These are phyloP conservation scores for Ceratobasidium theobromae DNA, from an alignment of 1,284 basidiomycete species.

Conservation along the genomic window DNA sequence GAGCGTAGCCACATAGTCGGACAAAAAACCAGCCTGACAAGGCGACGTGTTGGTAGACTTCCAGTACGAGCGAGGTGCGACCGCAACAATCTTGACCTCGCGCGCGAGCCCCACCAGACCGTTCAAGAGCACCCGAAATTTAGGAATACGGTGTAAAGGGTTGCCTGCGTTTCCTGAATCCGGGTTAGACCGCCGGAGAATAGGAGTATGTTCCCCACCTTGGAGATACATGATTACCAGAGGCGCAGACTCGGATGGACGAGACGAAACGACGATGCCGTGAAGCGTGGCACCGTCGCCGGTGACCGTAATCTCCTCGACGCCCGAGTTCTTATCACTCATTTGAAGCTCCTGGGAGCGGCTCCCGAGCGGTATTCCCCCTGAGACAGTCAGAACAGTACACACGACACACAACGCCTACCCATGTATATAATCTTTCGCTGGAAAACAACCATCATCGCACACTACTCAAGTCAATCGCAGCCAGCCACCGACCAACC, in stretches of 20 bases:
- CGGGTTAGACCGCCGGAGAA: not conserved
- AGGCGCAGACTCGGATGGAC: constrained; percentile 17
- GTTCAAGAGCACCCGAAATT: constrained; percentile 47
- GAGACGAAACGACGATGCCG: constrained; percentile 40
- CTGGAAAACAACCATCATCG: constrained; percentile 54
- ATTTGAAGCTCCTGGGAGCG: constrained; percentile 44
- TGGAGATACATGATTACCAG: constrained; percentile 48
- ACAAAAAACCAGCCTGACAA: constrained; percentile 46
- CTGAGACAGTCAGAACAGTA: constrained; percentile 38
- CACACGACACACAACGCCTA: constrained; percentile 36
- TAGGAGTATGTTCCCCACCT: constrained; percentile 39
- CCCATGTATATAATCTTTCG: constrained; percentile 57
- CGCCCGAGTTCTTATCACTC: constrained; percentile 40
- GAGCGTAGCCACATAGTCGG: constrained; percentile 48
- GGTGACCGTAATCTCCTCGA: constrained; percentile 43
- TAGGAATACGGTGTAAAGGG: constrained; percentile 50
- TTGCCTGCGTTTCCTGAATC: constrained; percentile 54
- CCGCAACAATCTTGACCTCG: constrained; percentile 43
- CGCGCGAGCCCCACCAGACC: constrained; percentile 1
- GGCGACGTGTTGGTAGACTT: constrained; percentile 45
- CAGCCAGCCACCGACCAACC: not conserved
- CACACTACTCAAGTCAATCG: constrained; percentile 43
- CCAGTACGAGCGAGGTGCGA: constrained; percentile 51
- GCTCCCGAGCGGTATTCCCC: constrained; percentile 50
- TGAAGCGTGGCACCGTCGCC: constrained; percentile 38